Base-by-base conservation (phyloP, 2,329 filamentous ascomycete species). In the Fusarium sp. region DNA sequence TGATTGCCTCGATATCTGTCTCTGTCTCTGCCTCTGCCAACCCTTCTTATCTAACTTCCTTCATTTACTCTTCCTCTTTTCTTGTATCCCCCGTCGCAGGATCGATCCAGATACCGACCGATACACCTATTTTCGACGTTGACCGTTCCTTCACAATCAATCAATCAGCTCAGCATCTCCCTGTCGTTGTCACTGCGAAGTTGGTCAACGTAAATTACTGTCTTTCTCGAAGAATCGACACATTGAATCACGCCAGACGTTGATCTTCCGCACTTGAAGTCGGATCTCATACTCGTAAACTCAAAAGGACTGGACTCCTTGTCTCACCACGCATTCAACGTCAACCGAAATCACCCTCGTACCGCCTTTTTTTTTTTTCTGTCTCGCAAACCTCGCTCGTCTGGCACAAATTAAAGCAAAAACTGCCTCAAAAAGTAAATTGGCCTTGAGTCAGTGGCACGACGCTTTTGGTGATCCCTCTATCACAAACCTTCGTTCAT, bases 301-400 rank as follows among this genome's bases (percentile, higher is more conserved):
- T 40, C 63, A 66, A 55, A 33, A 74, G 70, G 72, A 71, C 72
- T 73, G 72, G 72, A 72, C 49, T 74, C 72, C 72, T 74, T 73
- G 59, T 64, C 49, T 70, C 58, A 67, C 50, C 52, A 66, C 67
- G 51, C 49, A 61, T 65, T 63, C 55, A 57, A 56, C 63, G 14
- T 54, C 31, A 54, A 46, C 23, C 49, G 41, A 53, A 45, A 42
- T 35, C 56, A 59, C 55, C 40, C 46, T 69, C 49, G 33, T 51
- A 70, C 61, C 37, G 35, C 23, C 41, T 31, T 29, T 55, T 55
- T 48, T 58, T 48, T 14, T 7, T n/a, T n/a, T n/a, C n/a, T n/a
- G 29, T 33, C 49, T 60, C 63, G 49, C 67, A 68, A 66, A 57
- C 40, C 47, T 45, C 33, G 41, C 67, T 63, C 50, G 11, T 40